A percentile compares a stretch with the other conserved stretches of the same genome.
Conservation (phyloP, 768 basidiomycete species). For the Lepiota brunneoincarnata region DNA sequence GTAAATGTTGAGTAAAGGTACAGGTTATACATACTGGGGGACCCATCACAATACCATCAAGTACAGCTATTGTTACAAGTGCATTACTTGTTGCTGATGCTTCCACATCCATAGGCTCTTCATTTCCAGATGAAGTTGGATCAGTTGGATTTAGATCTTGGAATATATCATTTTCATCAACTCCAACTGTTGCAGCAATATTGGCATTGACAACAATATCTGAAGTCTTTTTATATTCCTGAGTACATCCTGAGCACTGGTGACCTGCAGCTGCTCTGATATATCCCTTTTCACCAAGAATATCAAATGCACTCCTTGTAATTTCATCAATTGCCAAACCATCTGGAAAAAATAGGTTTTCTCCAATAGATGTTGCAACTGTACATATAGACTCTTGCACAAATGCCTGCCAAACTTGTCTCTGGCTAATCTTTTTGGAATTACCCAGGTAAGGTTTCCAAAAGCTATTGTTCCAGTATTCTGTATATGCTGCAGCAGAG, state of each 20-base stretch:
- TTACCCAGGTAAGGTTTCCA: neutral
- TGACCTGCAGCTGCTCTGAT: constrained; percentile 12
- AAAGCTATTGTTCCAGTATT: constrained; percentile 16
- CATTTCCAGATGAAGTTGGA: constrained; percentile 2
- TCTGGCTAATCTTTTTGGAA: neutral
- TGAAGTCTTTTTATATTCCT: constrained; percentile 8
- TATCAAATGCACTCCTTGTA: constrained; percentile 11
- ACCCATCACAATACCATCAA: constrained; percentile 17
- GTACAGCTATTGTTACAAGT: constrained; percentile 13
- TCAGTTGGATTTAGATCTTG: neutral
- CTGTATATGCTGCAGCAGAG: constrained; percentile 14
- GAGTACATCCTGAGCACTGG: constrained; percentile 13
- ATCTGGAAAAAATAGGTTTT: constrained; percentile 4
- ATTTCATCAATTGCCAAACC: constrained; percentile 9
- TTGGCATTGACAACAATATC: neutral
- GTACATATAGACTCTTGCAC: constrained; percentile 6
- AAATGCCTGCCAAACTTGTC: constrained; percentile 11
- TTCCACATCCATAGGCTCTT: too few relatives aligned
- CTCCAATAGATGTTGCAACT: neutral
- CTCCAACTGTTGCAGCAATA: neutral
- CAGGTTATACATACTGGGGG: neutral
- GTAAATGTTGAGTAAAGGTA: neutral
- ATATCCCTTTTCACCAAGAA: constrained; percentile 11
- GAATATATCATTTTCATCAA: neutral
- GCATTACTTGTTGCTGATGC: neutral